Conservation (phyloP, 108 stramenopile genomes). For the Nitzschia sp. region DNA sequence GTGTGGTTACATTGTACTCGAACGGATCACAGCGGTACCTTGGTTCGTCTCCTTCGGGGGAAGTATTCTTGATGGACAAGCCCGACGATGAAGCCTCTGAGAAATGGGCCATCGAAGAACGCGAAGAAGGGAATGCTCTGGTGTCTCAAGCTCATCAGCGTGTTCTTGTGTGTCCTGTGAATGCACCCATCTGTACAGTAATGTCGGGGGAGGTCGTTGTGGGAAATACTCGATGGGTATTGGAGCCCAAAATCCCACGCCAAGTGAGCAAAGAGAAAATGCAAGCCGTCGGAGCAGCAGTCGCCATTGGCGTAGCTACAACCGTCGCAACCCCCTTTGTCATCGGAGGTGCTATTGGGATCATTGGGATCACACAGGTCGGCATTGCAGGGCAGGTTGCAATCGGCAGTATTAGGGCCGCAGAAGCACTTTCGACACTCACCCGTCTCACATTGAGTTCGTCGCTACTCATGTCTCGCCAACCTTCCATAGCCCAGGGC, state of each 20-base stretch:
- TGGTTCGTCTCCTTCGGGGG: background rate
- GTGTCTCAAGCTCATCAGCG: background rate
- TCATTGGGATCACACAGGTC: background rate
- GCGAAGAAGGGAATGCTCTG: background rate
- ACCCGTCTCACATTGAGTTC: too few species aligned
- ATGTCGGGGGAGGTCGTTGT: background rate
- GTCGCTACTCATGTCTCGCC: too few species aligned
- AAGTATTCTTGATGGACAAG: background rate
- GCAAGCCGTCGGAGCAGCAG: background rate
- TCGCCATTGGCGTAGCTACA: background rate
- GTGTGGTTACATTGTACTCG: background rate
- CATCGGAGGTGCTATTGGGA: background rate
- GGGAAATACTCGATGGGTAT: background rate
- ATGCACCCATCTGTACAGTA: background rate
- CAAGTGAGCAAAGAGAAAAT: background rate
- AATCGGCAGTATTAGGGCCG: background rate
- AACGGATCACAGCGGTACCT: background rate
- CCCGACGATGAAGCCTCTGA: background rate
- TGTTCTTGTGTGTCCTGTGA: background rate
- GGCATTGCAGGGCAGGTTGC: background rate
- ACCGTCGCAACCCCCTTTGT: too few species aligned
- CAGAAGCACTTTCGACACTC: background rate
- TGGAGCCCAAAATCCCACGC: background rate
- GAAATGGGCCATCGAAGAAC: background rate
- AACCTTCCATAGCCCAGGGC: too few species aligned